A percentile compares a stretch with the other conserved stretches of the same genome.
phyloP scores from a whole-genome alignment of 2,329 filamentous ascomycete genomes.

The Leptosphaerulina australis region DNA sequence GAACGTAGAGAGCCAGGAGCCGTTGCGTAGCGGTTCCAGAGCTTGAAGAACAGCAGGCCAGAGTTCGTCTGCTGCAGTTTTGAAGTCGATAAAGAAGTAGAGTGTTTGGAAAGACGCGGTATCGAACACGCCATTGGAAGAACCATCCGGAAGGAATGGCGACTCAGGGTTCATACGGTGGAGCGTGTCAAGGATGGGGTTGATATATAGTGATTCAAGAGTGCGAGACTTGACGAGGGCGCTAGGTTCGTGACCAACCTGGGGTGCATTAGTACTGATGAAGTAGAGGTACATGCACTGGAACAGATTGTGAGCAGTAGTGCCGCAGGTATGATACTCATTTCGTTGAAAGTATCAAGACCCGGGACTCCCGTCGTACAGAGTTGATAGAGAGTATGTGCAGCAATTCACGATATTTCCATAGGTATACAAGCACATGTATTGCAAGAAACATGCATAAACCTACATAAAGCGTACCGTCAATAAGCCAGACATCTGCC shows the following conservation, averaged over 20 bases:
- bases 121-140: slow-evolving; percentile 67
- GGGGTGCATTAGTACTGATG: background rate
- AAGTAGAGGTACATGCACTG: background rate
- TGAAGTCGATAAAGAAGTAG: slow-evolving; percentile 69
- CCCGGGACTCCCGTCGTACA: too few species aligned
- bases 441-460: background rate
- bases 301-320: background rate
- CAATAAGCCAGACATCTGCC: slow-evolving; percentile 66
- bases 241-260: slow-evolving; percentile 63
- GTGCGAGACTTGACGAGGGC: slow-evolving; percentile 61
- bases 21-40: slow-evolving; percentile 61
- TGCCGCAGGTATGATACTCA: background rate
- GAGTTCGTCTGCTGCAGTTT: slow-evolving; percentile 62
- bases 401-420: background rate
- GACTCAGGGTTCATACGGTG: slow-evolving; percentile 62
- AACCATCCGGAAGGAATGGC: slow-evolving; percentile 54
- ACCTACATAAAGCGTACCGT: slow-evolving; percentile 60
- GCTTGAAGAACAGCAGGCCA: slow-evolving; percentile 63
- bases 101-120: slow-evolving; percentile 63
- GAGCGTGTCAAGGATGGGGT: slow-evolving; percentile 63
- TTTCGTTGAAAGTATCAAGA: too few species aligned
- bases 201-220: slow-evolving; percentile 63
- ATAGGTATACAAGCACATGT: background rate
- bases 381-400: too few species aligned
- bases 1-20: slow-evolving; percentile 60